A percentile compares a stretch with the other conserved stretches of the same genome.
Evolutionary conservation across 306 rosid species (phyloP).

Genomic region (Cercis canadensis): DNA sequence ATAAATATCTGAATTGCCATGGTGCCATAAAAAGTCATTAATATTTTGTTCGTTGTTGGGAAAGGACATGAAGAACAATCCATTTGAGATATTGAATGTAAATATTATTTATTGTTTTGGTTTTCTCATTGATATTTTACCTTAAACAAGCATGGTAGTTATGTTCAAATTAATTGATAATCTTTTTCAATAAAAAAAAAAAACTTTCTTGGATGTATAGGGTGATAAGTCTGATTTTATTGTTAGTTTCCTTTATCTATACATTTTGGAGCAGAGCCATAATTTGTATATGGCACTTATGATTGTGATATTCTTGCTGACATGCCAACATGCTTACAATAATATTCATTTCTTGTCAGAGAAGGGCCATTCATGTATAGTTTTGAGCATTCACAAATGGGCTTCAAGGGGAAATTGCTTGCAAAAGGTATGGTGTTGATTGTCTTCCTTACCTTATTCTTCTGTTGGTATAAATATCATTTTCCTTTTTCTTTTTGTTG

Average conservation of each 20-base stretch:
- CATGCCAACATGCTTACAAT: slow-evolving; percentile 14
- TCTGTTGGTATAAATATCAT: background rate
- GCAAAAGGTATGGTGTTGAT: slow-evolving; percentile 63
- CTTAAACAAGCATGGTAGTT: slow-evolving; percentile 4
- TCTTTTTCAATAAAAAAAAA: background rate
- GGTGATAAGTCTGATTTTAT: slow-evolving; percentile 13
- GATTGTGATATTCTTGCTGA: slow-evolving; percentile 25
- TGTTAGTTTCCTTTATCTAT: slow-evolving; percentile 13
- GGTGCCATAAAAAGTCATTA: slow-evolving; percentile 1
- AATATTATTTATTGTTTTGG: slow-evolving; percentile 3
- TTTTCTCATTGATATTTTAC: slow-evolving; percentile 22
- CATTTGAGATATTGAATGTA: background rate
- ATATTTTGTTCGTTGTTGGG: slow-evolving; percentile 18
- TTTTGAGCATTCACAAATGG: slow-evolving; percentile 54
- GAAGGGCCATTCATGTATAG: slow-evolving; percentile 37
- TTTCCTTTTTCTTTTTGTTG: slow-evolving; percentile 19
- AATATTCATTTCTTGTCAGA: slow-evolving; percentile 38
- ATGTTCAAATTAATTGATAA: slow-evolving; percentile 8
- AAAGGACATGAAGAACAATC: background rate
- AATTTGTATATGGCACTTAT: background rate
- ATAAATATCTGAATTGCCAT: background rate
- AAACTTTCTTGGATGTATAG: slow-evolving; percentile 3
- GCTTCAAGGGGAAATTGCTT: slow-evolving; percentile 70
- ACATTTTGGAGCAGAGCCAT: slow-evolving; percentile 21
- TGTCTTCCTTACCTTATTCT: slow-evolving; percentile 14